Evolutionary conservation across 805 yeast genomes (phyloP).

Genomic region (Barnettozyma siamensis): DNA sequence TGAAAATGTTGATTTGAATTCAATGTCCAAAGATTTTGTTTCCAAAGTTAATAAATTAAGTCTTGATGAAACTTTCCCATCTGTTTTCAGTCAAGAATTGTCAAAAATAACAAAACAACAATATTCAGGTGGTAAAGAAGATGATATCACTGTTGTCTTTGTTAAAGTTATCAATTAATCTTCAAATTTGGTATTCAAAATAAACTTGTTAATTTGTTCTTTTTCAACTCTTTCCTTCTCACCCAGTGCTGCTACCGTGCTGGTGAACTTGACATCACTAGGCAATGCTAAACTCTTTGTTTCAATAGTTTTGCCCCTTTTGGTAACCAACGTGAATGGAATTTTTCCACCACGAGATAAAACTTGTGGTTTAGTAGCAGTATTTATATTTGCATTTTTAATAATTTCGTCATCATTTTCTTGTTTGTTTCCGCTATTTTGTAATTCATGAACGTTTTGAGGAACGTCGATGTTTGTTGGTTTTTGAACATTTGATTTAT

Average conservation of each 20-base stretch:
- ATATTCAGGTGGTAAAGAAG: slow-evolving; percentile 90
- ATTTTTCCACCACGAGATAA: slow-evolving; percentile 17
- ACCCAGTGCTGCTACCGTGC: slow-evolving; percentile 45
- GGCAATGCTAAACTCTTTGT: slow-evolving; percentile 48
- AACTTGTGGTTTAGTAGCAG: slow-evolving; percentile 19
- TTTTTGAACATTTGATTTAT: slow-evolving; percentile 9
- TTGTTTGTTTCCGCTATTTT: not conserved
- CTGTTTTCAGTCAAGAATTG: slow-evolving; percentile 81
- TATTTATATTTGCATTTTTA: not conserved
- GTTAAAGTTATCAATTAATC: slow-evolving; percentile 35
- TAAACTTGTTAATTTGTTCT: slow-evolving; percentile 51
- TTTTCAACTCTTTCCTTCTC: slow-evolving; percentile 46
- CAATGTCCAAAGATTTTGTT: slow-evolving; percentile 52
- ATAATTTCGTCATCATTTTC: not conserved
- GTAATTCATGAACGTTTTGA: slow-evolving; percentile 4
- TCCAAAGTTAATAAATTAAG: slow-evolving; percentile 62
- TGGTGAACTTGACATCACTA: slow-evolving; percentile 46
- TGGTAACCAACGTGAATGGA: slow-evolving; percentile 51
- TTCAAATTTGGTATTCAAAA: slow-evolving; percentile 34
- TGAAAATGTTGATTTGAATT: slow-evolving; percentile 33
- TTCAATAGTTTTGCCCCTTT: slow-evolving; percentile 41
- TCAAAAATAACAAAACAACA: slow-evolving; percentile 58
- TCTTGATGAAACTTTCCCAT: slow-evolving; percentile 65
- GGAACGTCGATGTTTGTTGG: slow-evolving; percentile 13
- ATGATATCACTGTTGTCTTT: slow-evolving; percentile 82